Evolutionary conservation across 129 eudicot species (phyloP), one percentile per base, ranked within the genome.

Genomic region (Helichrysum umbraculigerum): DNA sequence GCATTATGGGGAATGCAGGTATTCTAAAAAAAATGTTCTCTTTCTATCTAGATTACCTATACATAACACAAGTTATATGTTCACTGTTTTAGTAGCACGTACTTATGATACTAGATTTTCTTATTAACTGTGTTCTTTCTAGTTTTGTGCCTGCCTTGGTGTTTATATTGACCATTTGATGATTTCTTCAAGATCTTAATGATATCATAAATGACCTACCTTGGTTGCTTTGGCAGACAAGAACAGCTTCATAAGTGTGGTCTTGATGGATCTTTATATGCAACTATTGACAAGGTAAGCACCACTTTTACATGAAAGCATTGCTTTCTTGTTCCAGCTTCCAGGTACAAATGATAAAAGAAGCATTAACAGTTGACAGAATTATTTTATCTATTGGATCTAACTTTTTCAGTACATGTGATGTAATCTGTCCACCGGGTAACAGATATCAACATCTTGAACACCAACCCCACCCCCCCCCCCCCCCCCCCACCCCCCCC

Each of bases 1-100:
- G 85, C 91, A 92, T 74, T 89, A 85, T 59, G 97, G 97, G 51
- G 97, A 92, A 47, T 92, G 97, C 89, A 86, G 96, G 97, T 92
- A 84, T 66, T 76, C 71, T 73, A 35, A 20, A 47, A 25, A 71
- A 34, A 30, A 66, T 41, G 29, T 67, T 1, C 39, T 69, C 72
- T 39, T 14, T 42, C 50, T 42, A 15, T 42, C 50, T 42, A 25
- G 28, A 10, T 39, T 39, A 39, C 10, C 37, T 34, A 34, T 34
- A 34, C 7, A 6, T 25, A 25, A 32, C 34, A 32, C 41, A 6
- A 35, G 41, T 35, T 5, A 35, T 35, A 35, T 35, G 41, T 35
- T 35, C 41, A 42, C 15, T 42, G 15, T 8, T 42, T 42, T 42
- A 42, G 3, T 42, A 44, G 17, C 52, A 44, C 16, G 5, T 10